Base-by-base conservation (phyloP, 495 filamentous ascomycete species). In the Podospora pseudopauciseta region DNA sequence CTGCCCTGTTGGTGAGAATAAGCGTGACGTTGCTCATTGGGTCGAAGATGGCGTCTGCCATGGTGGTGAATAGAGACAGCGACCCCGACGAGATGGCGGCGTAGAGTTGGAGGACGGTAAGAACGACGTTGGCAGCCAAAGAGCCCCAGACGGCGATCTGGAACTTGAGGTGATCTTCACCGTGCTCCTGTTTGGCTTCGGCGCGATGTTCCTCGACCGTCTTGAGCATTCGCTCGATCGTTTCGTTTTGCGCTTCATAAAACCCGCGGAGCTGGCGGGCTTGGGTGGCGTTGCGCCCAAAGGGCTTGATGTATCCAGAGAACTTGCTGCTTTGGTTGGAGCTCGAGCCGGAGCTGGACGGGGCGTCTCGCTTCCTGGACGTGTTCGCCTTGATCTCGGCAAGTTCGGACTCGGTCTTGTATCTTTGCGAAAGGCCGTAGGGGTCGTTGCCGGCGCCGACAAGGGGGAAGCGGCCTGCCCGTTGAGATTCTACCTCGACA, bases 31-130 rank as follows among this genome's bases (percentile, higher is more conserved):
- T 98, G 75, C 90, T 93, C 76, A 96, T 73, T 18, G 96, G 96
- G 77, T 99, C 95, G 81, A 99, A 99, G 70, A 99, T 85, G 27
- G 94, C 90, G 78, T 99, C 95, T 44, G 94, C 95, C 91, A 97
- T 97, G 63, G 96, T 99, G 6, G 95, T 97, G 83, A 98, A 97
- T 62, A 99, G 87, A 5, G 94, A 97, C 54, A 98, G 85, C 5
- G 93, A 97, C 23, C 89, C 87, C 2, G 93, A 96, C 0, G 92
- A 88, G 39, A 90, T 85, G 63, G 95, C 95, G 34, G 88, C 95
- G 80, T 97, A 99, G 54, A 97, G 80, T 73, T 99, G 95, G 4
- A 99, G 82, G 6, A 85, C 79, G 6, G 92, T 86, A 3, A 99
- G 84, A 49, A 91, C 63, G 39, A 97, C 74, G 75, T 98, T 99